A percentile compares a stretch with the other conserved stretches of the same genome.
phyloP scores from a whole-genome alignment of 2,329 filamentous ascomycete species.

The Fusarium dlaminii region DNA sequence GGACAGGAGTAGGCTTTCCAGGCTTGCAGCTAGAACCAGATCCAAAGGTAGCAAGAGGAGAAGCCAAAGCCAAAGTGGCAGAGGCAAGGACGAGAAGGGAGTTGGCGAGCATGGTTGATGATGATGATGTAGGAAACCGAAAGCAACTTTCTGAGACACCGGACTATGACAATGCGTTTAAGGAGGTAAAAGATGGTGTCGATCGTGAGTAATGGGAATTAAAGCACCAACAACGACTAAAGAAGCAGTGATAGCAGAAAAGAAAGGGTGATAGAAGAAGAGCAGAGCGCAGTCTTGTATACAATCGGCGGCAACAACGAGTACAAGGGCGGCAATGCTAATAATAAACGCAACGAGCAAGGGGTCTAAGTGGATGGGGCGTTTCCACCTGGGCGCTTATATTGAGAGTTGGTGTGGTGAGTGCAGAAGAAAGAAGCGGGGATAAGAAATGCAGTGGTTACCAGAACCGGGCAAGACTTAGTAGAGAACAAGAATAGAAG shows the following conservation, averaged over 20 bases:
- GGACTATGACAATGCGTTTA: slow-evolving; percentile 9
- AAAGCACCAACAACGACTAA: slow-evolving; percentile 27
- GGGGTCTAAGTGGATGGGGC: slow-evolving; percentile 31
- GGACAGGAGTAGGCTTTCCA: slow-evolving; percentile 33
- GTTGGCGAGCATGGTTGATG: slow-evolving; percentile 47
- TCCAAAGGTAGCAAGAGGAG: slow-evolving; percentile 35
- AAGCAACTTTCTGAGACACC: slow-evolving; percentile 22
- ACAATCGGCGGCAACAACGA: slow-evolving; percentile 31
- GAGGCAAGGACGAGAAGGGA: slow-evolving; percentile 47
- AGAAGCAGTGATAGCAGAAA: slow-evolving; percentile 12
- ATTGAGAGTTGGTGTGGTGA: slow-evolving; percentile 24
- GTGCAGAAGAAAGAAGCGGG: slow-evolving; percentile 31
- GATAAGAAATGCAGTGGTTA: slow-evolving; percentile 9
- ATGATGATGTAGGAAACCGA: slow-evolving; percentile 5
- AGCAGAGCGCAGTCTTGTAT: slow-evolving; percentile 29
- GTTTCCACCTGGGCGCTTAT: slow-evolving; percentile 44
- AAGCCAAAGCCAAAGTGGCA: slow-evolving; percentile 46
- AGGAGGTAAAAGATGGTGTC: slow-evolving; percentile 26
- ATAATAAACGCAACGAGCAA: slow-evolving; percentile 42
- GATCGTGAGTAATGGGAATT: slow-evolving; percentile 20
- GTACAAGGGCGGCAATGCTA: slow-evolving; percentile 40
- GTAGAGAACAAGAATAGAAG: slow-evolving; percentile 2
- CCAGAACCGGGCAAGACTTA: not conserved
- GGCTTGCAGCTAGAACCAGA: slow-evolving; percentile 29
- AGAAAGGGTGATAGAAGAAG: not conserved